Percentiles rank a stretch among this genome's conserved stretches.
These are phyloP conservation scores for Parsonsia alboflavescens DNA, from an alignment of 257 asterid species.

Conservation along the genomic window DNA sequence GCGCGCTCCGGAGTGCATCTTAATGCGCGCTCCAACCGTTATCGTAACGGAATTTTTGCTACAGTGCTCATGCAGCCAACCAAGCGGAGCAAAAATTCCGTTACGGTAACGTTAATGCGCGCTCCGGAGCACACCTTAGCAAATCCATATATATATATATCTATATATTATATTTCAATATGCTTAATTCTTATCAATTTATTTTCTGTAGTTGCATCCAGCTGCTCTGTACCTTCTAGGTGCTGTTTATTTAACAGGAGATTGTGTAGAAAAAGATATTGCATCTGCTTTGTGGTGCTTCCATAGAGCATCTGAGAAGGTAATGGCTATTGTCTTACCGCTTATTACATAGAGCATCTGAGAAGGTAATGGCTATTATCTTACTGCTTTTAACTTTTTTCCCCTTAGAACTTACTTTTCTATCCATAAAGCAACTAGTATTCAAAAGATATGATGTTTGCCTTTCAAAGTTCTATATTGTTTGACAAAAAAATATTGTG, in stretches of 20 bases:
- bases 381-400: no score
- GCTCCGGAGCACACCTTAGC: no score
- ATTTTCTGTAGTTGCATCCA: constrained; percentile 67
- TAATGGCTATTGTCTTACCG: constrained; percentile 17
- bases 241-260: constrained; percentile 87
- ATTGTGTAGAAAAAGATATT: constrained; percentile 78
- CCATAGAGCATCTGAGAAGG: constrained; percentile 95
- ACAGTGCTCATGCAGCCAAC: no score
- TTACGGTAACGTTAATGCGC: no score
- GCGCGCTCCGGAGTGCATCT: no score
- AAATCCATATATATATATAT: no score
- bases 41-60: no score
- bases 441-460: neutral
- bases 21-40: no score
- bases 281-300: constrained; percentile 94
- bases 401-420: neutral
- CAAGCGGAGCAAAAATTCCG: no score
- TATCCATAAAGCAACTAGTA: constrained; percentile 4
- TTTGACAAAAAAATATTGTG: neutral
- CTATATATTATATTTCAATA: neutral
- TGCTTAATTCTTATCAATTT: constrained; percentile 18
- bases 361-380: constrained; percentile 48
- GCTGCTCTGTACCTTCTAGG: constrained; percentile 95
- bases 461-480: neutral
- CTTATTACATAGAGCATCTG: constrained; percentile 82